Conservation (phyloP, 345 rosid genomes). For the Geranium brycei region DNA sequence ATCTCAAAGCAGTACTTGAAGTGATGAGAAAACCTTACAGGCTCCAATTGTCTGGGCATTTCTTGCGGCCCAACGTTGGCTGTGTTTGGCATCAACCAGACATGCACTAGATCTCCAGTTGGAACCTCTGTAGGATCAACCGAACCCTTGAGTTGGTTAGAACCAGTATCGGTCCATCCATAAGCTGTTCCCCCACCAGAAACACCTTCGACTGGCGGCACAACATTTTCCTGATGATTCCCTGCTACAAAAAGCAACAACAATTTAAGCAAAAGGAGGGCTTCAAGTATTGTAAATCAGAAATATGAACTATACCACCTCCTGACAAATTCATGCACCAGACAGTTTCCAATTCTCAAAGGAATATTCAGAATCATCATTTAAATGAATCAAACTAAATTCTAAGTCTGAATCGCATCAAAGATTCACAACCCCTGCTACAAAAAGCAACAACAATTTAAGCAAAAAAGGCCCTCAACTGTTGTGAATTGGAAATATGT, state of each 20-base stretch:
- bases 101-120: constrained; percentile 57
- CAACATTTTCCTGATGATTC: constrained; percentile 29
- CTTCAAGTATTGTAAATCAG: neutral
- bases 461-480: neutral
- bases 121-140: constrained; percentile 51
- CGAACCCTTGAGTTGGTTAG: constrained; percentile 33
- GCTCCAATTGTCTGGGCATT: constrained; percentile 65
- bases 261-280: neutral
- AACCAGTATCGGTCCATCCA: constrained; percentile 67
- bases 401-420: too few relatives aligned
- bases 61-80: constrained; percentile 74
- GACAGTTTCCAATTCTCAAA: too few relatives aligned
- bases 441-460: neutral
- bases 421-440: constrained; percentile 13
- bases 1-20: neutral
- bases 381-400: too few relatives aligned
- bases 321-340: too few relatives aligned
- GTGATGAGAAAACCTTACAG: constrained; percentile 34
- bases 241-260: constrained; percentile 13
- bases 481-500: neutral
- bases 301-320: neutral
- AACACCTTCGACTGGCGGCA: constrained; percentile 90
- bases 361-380: too few relatives aligned
- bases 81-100: constrained; percentile 87
- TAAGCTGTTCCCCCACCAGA: constrained; percentile 98